Percentiles rank a stretch among this genome's conserved stretches.
phyloP scores from a whole-genome alignment of 139 green algal species.

The Chlorella sp. region DNA sequence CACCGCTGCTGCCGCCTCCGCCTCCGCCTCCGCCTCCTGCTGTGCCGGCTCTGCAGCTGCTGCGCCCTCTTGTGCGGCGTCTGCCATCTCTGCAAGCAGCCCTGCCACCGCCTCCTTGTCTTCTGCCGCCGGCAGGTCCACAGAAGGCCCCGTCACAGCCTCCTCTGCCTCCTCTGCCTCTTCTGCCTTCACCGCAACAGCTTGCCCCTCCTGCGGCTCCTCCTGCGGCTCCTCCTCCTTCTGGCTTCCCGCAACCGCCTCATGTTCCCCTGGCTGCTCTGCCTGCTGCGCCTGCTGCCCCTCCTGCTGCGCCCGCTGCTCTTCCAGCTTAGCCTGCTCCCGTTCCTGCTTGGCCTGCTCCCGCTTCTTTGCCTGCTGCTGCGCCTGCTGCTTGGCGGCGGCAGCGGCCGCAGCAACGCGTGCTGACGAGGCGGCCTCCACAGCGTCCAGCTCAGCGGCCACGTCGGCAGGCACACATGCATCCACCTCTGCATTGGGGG shows the following conservation, averaged over 20 bases:
- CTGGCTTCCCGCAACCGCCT: too few relatives aligned
- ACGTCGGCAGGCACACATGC: constrained; percentile 9
- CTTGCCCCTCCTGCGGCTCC: neutral
- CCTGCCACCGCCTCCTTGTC: neutral
- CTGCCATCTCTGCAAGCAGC: neutral
- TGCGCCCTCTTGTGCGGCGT: neutral
- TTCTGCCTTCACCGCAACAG: neutral
- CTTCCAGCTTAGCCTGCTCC: neutral
- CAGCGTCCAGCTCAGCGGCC: neutral
- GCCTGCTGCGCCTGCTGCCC: neutral
- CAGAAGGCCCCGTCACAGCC: too few relatives aligned
- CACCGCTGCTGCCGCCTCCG: neutral
- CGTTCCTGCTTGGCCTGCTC: constrained; percentile 5
- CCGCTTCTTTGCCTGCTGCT: neutral
- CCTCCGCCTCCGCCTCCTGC: neutral
- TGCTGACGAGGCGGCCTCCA: constrained; percentile 4
- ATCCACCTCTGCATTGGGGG: too few relatives aligned
- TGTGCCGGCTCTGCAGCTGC: neutral
- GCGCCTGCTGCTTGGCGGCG: neutral
- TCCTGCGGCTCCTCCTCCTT: too few relatives aligned
- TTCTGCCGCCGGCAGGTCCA: neutral
- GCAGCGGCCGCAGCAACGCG: constrained; percentile 6
- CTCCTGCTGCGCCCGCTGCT: neutral
- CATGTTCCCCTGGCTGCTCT: neutral
- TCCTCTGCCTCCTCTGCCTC: neutral